A percentile compares a stretch with the other conserved stretches of the same genome.
phyloP scores from a whole-genome alignment of 495 filamentous ascomycete genomes.

The Penicillium paradoxum region DNA sequence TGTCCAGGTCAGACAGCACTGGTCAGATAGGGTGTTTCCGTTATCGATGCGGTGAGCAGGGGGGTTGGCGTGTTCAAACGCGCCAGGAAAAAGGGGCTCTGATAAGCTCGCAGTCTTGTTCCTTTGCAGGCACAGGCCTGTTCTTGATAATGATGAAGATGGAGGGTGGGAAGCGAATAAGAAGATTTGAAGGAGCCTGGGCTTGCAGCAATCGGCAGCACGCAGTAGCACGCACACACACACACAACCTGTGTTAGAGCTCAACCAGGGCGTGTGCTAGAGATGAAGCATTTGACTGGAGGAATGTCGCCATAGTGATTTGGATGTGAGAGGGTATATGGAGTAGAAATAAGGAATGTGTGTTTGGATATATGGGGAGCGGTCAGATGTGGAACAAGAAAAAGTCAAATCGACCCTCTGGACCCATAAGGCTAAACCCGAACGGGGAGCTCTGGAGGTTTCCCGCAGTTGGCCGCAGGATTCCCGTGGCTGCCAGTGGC shows the following conservation, averaged over 20 bases:
- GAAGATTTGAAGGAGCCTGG: constrained; percentile 5
- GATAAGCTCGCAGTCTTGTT: constrained; percentile 23
- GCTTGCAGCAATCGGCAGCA: constrained; percentile 12
- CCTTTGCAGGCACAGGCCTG: constrained; percentile 2
- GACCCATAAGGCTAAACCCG: not conserved
- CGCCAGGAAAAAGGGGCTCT: constrained; percentile 15
- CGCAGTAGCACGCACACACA: constrained; percentile 10
- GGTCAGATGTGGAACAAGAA: constrained; percentile 1
- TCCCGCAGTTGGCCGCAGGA: not conserved
- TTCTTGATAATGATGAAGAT: not conserved
- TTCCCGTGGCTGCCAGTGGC: not conserved
- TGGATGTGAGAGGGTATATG: not conserved
- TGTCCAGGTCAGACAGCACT: constrained; percentile 11
- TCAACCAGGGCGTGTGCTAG: constrained; percentile 20
- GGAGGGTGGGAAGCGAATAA: constrained; percentile 16
- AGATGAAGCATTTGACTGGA: constrained; percentile 24
- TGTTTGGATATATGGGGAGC: not conserved
- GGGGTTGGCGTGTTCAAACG: not conserved
- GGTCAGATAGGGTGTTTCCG: constrained; percentile 2
- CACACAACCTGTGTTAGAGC: constrained; percentile 19
- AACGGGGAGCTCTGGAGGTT: not conserved
- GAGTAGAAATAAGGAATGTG: constrained; percentile 11
- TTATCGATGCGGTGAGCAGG: constrained; percentile 30
- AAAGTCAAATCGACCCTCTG: not conserved
- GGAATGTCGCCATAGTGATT: constrained; percentile 16